phyloP scores from a whole-genome alignment of 163 green algal species.

The Scenedesmus sp. region DNA sequence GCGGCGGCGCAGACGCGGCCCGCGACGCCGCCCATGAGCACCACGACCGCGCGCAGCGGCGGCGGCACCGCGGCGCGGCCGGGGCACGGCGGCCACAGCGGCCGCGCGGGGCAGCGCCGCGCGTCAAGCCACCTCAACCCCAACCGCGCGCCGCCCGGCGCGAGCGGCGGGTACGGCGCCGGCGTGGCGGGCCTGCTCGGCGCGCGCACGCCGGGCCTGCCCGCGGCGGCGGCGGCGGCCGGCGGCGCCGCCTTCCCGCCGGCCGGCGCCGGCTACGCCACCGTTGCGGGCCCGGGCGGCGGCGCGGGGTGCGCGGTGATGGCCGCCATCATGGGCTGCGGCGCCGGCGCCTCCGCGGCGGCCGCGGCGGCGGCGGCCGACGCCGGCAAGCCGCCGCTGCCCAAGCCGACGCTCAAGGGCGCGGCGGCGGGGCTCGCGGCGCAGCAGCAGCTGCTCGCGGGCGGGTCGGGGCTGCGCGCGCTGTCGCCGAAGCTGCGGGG shows the following conservation, averaged over 20 bases:
- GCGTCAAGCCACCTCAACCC: slow-evolving; percentile 19
- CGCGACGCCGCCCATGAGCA: slow-evolving; percentile 24
- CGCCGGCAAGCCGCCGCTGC: slow-evolving; percentile 16
- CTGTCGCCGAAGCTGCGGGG: slow-evolving; percentile 17
- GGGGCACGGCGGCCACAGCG: neutral
- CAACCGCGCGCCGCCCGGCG: neutral
- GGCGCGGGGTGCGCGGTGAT: too few relatives aligned
- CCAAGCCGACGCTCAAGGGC: slow-evolving; percentile 9
- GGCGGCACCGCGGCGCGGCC: neutral
- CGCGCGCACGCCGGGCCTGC: too few relatives aligned
- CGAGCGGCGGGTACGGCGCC: neutral
- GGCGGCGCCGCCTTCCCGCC: too few relatives aligned
- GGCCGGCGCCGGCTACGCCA: too few relatives aligned
- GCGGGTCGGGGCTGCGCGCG: neutral
- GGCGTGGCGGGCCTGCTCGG: neutral
- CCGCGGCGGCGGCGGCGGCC: too few relatives aligned
- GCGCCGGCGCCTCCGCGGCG: neutral
- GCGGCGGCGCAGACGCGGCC: slow-evolving; percentile 16
- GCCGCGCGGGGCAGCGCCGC: neutral
- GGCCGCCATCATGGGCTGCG: too few relatives aligned
- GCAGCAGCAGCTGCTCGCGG: neutral
- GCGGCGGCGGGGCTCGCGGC: neutral
- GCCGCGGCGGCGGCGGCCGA: neutral
- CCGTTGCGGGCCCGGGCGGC: too few relatives aligned
- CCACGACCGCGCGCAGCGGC: neutral